Conservation (phyloP, 2,329 filamentous ascomycete species). For the Raffaelea albimanens region DNA sequence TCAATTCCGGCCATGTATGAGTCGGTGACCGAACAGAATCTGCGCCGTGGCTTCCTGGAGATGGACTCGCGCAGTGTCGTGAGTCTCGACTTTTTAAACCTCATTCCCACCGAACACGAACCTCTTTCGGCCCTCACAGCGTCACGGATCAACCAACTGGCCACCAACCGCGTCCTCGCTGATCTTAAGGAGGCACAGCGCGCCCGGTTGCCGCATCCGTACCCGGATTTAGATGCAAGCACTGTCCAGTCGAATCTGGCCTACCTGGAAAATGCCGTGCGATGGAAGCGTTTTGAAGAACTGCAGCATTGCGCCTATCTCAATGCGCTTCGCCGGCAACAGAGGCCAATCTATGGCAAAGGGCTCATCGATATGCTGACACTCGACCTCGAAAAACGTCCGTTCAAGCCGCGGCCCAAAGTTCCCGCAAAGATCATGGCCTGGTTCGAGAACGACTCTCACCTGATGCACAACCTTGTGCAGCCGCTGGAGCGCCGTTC, state of each 20-base stretch:
- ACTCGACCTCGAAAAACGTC: conserved; percentile 49
- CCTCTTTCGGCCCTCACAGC: conserved; percentile 49
- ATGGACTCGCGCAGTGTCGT: conserved; percentile 54
- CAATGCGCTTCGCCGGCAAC: conserved; percentile 71
- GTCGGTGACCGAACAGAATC: conserved; percentile 53
- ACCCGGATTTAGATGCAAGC: conserved; percentile 50
- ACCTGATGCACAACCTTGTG: conserved; percentile 56
- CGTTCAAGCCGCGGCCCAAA: conserved; percentile 49
- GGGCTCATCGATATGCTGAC: conserved; percentile 68
- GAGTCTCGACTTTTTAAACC: conserved; percentile 68
- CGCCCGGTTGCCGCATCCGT: conserved; percentile 44
- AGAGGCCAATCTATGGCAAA: conserved; percentile 71
- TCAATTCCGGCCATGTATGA: conserved; percentile 70
- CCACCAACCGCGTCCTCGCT: conserved; percentile 59
- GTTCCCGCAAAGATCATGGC: conserved; percentile 55
- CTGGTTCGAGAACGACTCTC: conserved; percentile 67
- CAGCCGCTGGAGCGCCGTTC: conserved; percentile 66
- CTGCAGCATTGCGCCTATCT: conserved; percentile 73
- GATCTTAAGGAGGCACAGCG: conserved; percentile 65
- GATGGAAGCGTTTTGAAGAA: conserved; percentile 65
- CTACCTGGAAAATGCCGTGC: conserved; percentile 61
- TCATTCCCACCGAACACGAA: conserved; percentile 66
- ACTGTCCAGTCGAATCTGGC: conserved; percentile 60
- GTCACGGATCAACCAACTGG: conserved; percentile 53
- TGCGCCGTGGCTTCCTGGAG: conserved; percentile 58